A percentile compares a stretch with the other conserved stretches of the same genome.
Evolutionary conservation across 768 basidiomycete genomes (phyloP).

Genomic region (Lyophyllum decastes): DNA sequence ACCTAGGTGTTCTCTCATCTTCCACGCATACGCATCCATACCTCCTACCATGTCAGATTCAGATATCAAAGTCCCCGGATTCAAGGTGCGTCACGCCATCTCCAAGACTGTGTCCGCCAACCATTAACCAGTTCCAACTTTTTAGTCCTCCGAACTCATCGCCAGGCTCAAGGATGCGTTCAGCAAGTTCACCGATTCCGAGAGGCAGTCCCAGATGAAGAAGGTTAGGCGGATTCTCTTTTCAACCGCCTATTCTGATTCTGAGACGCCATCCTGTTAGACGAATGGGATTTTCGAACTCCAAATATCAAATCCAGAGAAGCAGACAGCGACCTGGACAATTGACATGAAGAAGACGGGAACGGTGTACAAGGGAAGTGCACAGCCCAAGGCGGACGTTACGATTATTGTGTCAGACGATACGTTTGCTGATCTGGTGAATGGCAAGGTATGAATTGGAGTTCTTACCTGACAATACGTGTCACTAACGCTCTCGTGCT

Average conservation of each 20-base stretch:
- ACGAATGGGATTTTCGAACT: slow-evolving; percentile 90
- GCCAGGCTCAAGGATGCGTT: slow-evolving; percentile 54
- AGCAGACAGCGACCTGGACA: slow-evolving; percentile 80
- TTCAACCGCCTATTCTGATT: neutral
- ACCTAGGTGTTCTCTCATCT: slow-evolving; percentile 5
- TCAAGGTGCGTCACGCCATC: slow-evolving; percentile 50
- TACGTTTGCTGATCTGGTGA: slow-evolving; percentile 68
- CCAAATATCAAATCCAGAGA: slow-evolving; percentile 70
- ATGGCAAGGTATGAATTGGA: slow-evolving; percentile 57
- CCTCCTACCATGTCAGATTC: slow-evolving; percentile 53
- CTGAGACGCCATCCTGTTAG: slow-evolving; percentile 33
- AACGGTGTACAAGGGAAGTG: slow-evolving; percentile 70
- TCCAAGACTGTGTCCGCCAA: no score
- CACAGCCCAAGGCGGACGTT: slow-evolving; percentile 79
- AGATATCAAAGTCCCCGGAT: slow-evolving; percentile 69
- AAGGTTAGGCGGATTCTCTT: slow-evolving; percentile 46
- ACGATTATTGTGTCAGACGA: slow-evolving; percentile 80
- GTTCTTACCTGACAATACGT: neutral
- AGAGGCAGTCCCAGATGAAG: slow-evolving; percentile 71
- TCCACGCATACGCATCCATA: neutral
- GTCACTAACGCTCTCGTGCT: slow-evolving; percentile 1
- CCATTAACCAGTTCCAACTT: neutral
- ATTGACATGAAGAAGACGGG: slow-evolving; percentile 92
- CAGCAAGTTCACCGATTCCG: slow-evolving; percentile 51
- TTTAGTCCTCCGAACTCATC: slow-evolving; percentile 70